phyloP scores from a whole-genome alignment of 306 rosid genomes.

The Ochetophila trinervis region DNA sequence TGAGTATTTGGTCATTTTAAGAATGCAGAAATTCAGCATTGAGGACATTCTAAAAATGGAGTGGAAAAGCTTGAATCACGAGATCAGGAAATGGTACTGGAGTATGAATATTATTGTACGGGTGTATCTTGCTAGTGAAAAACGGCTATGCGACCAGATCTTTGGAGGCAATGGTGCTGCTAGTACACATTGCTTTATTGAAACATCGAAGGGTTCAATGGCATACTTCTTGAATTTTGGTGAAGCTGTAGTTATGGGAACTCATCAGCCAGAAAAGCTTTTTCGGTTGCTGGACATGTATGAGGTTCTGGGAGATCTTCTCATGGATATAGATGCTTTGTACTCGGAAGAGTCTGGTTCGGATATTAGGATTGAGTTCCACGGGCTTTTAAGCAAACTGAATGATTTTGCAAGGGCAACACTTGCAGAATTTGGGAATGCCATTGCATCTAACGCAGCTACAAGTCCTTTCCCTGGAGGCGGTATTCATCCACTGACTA shows the following conservation, averaged over 20 bases:
- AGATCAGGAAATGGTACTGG: slow-evolving; percentile 56
- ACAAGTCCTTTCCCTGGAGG: slow-evolving; percentile 42
- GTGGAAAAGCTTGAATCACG: slow-evolving; percentile 38
- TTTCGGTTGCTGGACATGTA: slow-evolving; percentile 61
- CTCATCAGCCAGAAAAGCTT: slow-evolving; percentile 47
- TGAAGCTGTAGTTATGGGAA: slow-evolving; percentile 46
- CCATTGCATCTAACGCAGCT: slow-evolving; percentile 42
- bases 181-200: slow-evolving; percentile 40
- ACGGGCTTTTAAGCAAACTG: slow-evolving; percentile 33
- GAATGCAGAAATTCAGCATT: slow-evolving; percentile 46
- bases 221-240: slow-evolving; percentile 50
- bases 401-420: slow-evolving; percentile 43
- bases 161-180: slow-evolving; percentile 41
- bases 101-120: slow-evolving; percentile 43
- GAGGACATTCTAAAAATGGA: slow-evolving; percentile 51
- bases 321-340: slow-evolving; percentile 32
- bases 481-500: slow-evolving; percentile 53
- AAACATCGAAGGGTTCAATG: slow-evolving; percentile 41
- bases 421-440: slow-evolving; percentile 35
- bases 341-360: slow-evolving; percentile 45
- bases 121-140: slow-evolving; percentile 53
- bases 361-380: slow-evolving; percentile 40
- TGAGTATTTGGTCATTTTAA: slow-evolving; percentile 44
- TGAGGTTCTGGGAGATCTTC: slow-evolving; percentile 47
- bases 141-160: slow-evolving; percentile 46